Evolutionary conservation across 345 rosid species (phyloP).

Genomic region (Sisymbrium altissimum): DNA sequence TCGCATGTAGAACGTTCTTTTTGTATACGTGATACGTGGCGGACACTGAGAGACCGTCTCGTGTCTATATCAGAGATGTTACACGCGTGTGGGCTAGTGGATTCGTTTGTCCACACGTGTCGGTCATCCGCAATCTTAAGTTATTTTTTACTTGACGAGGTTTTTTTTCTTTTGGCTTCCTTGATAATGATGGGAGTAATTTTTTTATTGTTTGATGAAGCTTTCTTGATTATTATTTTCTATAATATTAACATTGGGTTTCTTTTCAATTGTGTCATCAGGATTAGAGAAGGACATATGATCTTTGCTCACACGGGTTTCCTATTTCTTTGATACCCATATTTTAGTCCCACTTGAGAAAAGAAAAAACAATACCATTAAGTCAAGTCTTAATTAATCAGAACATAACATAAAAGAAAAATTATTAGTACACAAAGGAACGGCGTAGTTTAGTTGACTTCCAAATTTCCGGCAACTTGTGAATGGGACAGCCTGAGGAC

Average conservation of each 20-base stretch:
- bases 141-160: conserved; percentile 2
- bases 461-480: conserved; percentile 9
- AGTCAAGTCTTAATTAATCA: too few species aligned
- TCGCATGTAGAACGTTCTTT: conserved; percentile 15
- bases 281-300: conserved; percentile 6
- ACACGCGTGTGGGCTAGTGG: conserved; percentile 1
- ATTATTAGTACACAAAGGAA: neutral
- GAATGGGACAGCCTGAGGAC: conserved; percentile 20
- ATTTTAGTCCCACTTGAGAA: neutral
- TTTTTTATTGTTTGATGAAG: neutral
- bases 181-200: neutral
- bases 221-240: neutral
- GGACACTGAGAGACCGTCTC: neutral
- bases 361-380: too few species aligned
- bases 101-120: conserved; percentile 11
- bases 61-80: neutral
- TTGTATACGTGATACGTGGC: conserved; percentile 26
- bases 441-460: conserved; percentile 16
- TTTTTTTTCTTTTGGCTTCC: neutral
- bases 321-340: neutral
- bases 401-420: neutral
- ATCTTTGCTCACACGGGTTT: conserved; percentile 7
- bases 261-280: neutral
- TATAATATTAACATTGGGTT: neutral
- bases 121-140: neutral